These are phyloP conservation scores for Plantago major DNA, from an alignment of 257 asterid genomes.

Conservation along the genomic window DNA sequence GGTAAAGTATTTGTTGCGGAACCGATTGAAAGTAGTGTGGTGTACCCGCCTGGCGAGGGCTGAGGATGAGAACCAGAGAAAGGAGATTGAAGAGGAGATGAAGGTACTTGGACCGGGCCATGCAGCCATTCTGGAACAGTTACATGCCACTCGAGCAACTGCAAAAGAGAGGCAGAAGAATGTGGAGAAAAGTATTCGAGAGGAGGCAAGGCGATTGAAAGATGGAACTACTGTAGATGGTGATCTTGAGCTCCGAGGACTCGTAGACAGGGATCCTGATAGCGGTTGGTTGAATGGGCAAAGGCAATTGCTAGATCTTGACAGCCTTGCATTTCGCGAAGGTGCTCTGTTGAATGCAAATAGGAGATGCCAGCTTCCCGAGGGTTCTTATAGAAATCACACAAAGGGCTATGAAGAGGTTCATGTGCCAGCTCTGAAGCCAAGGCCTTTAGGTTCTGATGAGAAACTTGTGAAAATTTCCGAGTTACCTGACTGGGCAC, in stretches of 20 bases:
- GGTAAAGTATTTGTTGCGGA: constrained; percentile 39
- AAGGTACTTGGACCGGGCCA: constrained; percentile 38
- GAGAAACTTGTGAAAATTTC: constrained; percentile 46
- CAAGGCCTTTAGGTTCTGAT: constrained; percentile 36
- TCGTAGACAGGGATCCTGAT: constrained; percentile 49
- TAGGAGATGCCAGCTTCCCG: constrained; percentile 53
- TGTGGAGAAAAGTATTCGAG: constrained; percentile 55
- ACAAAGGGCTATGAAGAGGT: constrained; percentile 58
- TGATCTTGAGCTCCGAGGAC: constrained; percentile 30
- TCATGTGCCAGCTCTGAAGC: constrained; percentile 61
- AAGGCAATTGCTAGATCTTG: constrained; percentile 52
- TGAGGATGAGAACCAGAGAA: constrained; percentile 52
- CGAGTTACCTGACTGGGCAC: constrained; percentile 53
- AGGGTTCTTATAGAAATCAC: constrained; percentile 49
- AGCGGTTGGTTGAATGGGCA: constrained; percentile 60
- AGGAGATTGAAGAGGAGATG: constrained; percentile 58
- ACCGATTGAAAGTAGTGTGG: constrained; percentile 55
- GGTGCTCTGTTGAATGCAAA: constrained; percentile 61
- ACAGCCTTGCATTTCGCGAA: constrained; percentile 45
- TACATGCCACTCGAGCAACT: constrained; percentile 61
- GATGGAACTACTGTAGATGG: constrained; percentile 49
- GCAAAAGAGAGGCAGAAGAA: constrained; percentile 57
- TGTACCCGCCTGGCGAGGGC: constrained; percentile 59
- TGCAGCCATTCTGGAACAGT: constrained; percentile 49
- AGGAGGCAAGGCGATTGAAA: constrained; percentile 54